phyloP scores from a whole-genome alignment of 2,329 filamentous ascomycete genomes.

The Beauveria asiatica region DNA sequence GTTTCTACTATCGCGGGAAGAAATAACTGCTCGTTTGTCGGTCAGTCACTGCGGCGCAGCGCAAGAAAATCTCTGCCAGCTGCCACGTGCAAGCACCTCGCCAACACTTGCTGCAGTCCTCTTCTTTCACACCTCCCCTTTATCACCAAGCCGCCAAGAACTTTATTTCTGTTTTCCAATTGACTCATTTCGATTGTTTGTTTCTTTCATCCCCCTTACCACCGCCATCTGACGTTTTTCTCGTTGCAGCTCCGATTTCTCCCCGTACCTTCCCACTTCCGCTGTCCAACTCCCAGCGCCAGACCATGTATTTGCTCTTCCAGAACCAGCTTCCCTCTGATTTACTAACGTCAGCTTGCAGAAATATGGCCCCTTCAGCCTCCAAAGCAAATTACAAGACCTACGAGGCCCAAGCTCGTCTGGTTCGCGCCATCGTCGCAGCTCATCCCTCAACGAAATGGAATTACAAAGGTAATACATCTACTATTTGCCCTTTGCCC shows the following conservation, averaged over 20 bases:
- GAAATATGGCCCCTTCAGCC: conserved; percentile 34
- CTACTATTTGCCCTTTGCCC: conserved; percentile 6
- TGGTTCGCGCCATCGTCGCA: conserved; percentile 53
- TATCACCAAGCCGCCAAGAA: background rate
- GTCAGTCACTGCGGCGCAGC: background rate
- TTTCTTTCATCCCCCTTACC: background rate
- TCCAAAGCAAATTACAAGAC: conserved; percentile 47
- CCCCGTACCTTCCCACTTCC: background rate
- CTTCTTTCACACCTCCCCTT: background rate
- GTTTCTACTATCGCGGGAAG: no score
- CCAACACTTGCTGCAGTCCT: background rate
- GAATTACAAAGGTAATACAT: conserved; percentile 51
- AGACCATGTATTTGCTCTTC: background rate
- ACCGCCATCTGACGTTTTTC: background rate
- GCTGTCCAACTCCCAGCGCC: background rate
- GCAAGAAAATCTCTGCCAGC: background rate
- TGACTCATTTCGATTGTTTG: background rate
- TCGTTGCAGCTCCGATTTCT: background rate
- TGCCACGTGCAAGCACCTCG: background rate
- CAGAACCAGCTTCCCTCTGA: background rate
- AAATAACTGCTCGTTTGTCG: background rate
- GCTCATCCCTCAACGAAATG: conserved; percentile 45
- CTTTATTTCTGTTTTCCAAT: background rate
- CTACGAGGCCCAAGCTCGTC: conserved; percentile 51
- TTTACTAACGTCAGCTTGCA: background rate